Evolutionary conservation across 345 rosid species (phyloP).

Genomic region (Raphanus raphanistrum): DNA sequence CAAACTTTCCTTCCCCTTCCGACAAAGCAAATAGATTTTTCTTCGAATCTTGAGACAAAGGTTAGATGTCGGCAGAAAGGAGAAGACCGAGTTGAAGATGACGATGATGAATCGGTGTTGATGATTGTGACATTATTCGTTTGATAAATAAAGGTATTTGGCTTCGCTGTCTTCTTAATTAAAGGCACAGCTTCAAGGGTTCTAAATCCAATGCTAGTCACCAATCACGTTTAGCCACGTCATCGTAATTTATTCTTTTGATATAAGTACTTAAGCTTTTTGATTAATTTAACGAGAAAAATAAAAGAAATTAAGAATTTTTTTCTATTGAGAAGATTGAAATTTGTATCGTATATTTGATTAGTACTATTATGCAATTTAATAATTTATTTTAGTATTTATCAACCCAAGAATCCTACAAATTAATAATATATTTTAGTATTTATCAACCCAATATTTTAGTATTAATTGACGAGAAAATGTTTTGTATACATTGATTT

Average conservation of each 20-base stretch:
- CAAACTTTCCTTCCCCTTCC: constrained; percentile 9
- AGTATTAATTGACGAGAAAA: too few species aligned
- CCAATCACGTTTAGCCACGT: constrained; percentile 25
- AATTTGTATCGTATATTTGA: too few species aligned
- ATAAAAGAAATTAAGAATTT: too few species aligned
- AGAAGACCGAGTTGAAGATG: constrained; percentile 31
- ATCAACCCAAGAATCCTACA: too few species aligned
- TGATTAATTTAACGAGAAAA: neutral
- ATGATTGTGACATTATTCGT: constrained; percentile 31
- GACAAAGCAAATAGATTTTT: neutral
- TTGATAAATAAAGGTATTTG: constrained; percentile 27
- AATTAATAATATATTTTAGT: too few species aligned
- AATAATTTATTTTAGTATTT: too few species aligned
- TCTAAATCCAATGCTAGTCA: constrained; percentile 25
- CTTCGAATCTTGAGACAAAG: constrained; percentile 9
- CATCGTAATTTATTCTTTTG: constrained; percentile 16
- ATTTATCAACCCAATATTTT: too few species aligned
- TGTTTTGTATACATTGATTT: neutral
- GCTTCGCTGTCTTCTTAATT: constrained; percentile 39
- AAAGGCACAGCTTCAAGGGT: constrained; percentile 21
- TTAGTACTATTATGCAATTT: too few species aligned
- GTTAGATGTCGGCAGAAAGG: constrained; percentile 26
- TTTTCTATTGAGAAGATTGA: too few species aligned
- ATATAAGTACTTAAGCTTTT: neutral
- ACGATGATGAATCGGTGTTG: constrained; percentile 36